Percentiles rank a stretch among this genome's conserved stretches.
phyloP scores from a whole-genome alignment of 2,329 filamentous ascomycete species.

The Cladosporium austrohemisphaericum region DNA sequence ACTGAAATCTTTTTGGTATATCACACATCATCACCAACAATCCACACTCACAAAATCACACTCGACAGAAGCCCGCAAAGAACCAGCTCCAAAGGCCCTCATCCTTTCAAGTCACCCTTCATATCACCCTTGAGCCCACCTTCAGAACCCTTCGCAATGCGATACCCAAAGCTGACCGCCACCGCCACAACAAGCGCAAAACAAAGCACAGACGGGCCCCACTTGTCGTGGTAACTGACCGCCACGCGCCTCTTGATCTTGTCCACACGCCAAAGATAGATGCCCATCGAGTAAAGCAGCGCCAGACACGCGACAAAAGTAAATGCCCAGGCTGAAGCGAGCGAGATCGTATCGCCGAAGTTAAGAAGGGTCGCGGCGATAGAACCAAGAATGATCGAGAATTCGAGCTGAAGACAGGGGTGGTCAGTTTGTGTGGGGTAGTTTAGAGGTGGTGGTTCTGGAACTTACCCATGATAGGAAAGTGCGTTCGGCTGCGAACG shows the following conservation, averaged over 20 bases:
- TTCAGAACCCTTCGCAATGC: slow-evolving; percentile 57
- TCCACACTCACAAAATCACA: no score
- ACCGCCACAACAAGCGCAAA: slow-evolving; percentile 68
- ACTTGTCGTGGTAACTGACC: slow-evolving; percentile 88
- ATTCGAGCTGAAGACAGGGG: slow-evolving; percentile 68
- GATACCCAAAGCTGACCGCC: slow-evolving; percentile 72
- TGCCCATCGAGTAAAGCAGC: slow-evolving; percentile 75
- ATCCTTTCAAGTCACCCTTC: neutral
- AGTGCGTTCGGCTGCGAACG: slow-evolving; percentile 91
- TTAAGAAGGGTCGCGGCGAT: slow-evolving; percentile 82
- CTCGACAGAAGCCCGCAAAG: no score
- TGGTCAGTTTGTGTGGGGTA: slow-evolving; percentile 4
- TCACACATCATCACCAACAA: no score
- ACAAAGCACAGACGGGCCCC: slow-evolving; percentile 77
- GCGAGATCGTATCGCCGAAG: slow-evolving; percentile 64
- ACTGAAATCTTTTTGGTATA: no score
- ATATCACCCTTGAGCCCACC: slow-evolving; percentile 40
- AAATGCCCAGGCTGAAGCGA: slow-evolving; percentile 64
- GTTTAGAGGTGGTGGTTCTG: slow-evolving; percentile 17
- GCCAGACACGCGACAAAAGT: slow-evolving; percentile 74
- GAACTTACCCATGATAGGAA: slow-evolving; percentile 82
- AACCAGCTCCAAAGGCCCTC: no score
- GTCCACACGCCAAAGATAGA: slow-evolving; percentile 84
- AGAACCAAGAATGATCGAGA: slow-evolving; percentile 87
- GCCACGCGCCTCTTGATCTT: slow-evolving; percentile 79